Conservation (phyloP, 2,329 filamentous ascomycete species). For the Colletotrichum sp. region DNA sequence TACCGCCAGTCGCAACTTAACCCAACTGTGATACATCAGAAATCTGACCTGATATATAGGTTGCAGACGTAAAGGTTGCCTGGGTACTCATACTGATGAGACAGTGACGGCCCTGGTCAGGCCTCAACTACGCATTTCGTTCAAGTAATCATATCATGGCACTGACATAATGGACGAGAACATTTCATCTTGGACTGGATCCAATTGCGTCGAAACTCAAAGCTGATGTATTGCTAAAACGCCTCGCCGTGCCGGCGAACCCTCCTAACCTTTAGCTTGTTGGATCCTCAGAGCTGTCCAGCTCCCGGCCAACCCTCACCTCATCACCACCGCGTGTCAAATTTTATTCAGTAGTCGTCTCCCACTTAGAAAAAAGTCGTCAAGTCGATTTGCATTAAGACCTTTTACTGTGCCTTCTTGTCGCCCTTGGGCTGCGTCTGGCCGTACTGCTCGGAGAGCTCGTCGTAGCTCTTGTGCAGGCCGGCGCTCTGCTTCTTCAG, state of each 20-base stretch:
- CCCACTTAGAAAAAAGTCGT: not conserved
- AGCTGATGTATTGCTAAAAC: constrained; percentile 5
- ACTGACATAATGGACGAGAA: accelerated
- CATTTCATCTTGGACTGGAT: not conserved
- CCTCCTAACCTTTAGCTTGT: not conserved
- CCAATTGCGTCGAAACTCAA: not conserved
- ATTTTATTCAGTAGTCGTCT: not conserved
- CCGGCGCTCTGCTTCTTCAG: constrained; percentile 93
- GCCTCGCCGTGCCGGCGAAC: not conserved
- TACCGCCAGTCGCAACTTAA: too few relatives aligned
- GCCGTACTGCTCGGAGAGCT: constrained; percentile 82
- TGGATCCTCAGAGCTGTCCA: not conserved
- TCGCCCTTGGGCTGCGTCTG: constrained; percentile 55
- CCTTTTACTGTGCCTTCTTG: constrained; percentile 62
- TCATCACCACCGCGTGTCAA: not conserved
- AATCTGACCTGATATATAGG: not conserved
- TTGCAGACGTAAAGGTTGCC: not conserved
- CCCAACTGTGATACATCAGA: too few relatives aligned
- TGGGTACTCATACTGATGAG: not conserved
- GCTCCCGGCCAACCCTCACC: too few relatives aligned
- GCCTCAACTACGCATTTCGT: not conserved
- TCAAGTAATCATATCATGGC: not conserved
- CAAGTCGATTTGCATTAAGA: not conserved
- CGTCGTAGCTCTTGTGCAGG: constrained; percentile 83
- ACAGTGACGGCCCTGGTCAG: too few relatives aligned